These are phyloP conservation scores for Beauveria rudraprayagi DNA, from an alignment of 2,329 filamentous ascomycete species.

Conservation along the genomic window DNA sequence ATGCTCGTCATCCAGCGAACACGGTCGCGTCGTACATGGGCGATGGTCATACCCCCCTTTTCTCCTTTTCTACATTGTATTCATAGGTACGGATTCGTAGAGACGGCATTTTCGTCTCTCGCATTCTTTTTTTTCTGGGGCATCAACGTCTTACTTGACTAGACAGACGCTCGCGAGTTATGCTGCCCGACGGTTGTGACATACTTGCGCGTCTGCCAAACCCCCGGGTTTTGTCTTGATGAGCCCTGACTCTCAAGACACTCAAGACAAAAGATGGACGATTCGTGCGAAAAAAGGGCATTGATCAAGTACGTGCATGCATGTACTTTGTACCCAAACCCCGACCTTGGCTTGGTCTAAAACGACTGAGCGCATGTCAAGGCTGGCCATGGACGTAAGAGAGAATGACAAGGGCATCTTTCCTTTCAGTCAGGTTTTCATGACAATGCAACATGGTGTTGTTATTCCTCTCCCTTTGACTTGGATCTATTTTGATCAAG, in stretches of 20 bases:
- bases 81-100: neutral
- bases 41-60: neutral
- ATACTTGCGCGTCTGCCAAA: no score
- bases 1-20: neutral
- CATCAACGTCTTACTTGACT: neutral
- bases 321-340: neutral
- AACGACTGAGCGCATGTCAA: conserved; percentile 6
- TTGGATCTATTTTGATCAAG: no score
- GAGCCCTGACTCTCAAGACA: neutral
- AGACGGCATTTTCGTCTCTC: neutral
- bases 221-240: neutral
- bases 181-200: no score
- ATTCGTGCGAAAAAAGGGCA: neutral
- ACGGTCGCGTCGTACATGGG: neutral
- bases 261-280: neutral
- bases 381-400: neutral
- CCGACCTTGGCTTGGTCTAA: neutral
- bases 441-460: no score
- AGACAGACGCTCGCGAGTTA: no score
- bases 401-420: neutral
- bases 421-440: neutral
- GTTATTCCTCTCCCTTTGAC: no score
- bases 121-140: neutral
- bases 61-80: neutral
- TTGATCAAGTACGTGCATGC: neutral